Conservation (phyloP, 176 grass and related monocot species). For the Rhynchospora breviuscula region DNA sequence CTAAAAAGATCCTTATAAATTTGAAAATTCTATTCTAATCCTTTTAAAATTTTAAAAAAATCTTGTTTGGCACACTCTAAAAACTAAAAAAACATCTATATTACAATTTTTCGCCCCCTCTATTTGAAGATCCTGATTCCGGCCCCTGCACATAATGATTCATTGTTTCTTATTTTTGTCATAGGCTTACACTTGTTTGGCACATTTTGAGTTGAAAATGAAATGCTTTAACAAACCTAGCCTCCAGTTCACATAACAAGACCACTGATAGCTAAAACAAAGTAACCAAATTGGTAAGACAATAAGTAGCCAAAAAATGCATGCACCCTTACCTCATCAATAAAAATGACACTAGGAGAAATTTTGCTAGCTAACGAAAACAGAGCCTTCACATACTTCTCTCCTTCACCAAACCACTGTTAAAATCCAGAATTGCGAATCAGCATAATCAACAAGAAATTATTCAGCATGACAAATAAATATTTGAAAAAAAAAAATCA, state of each 20-base stretch:
- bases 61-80: no score
- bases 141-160: background rate
- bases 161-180: background rate
- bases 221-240: background rate
- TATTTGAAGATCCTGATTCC: no score
- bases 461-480: slow-evolving; percentile 12
- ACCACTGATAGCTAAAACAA: background rate
- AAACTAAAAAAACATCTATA: no score
- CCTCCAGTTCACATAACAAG: background rate
- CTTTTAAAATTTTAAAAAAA: no score
- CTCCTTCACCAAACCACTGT: slow-evolving; percentile 99
- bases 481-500: slow-evolving; percentile 20
- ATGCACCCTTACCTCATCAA: slow-evolving; percentile 78
- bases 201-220: background rate
- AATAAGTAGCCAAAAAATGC: background rate
- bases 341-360: slow-evolving; percentile 95
- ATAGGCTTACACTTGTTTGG: background rate
- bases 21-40: no score
- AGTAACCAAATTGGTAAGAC: background rate
- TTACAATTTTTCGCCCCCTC: no score
- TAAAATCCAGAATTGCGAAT: slow-evolving; percentile 34
- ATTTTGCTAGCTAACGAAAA: slow-evolving; percentile 99
- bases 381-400: slow-evolving; percentile 95
- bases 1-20: no score
- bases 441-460: slow-evolving; percentile 30